Evolutionary conservation across 768 basidiomycete genomes (phyloP), one percentile per base, ranked within the genome.

Genomic region (Mycena olivaceomarginata): DNA sequence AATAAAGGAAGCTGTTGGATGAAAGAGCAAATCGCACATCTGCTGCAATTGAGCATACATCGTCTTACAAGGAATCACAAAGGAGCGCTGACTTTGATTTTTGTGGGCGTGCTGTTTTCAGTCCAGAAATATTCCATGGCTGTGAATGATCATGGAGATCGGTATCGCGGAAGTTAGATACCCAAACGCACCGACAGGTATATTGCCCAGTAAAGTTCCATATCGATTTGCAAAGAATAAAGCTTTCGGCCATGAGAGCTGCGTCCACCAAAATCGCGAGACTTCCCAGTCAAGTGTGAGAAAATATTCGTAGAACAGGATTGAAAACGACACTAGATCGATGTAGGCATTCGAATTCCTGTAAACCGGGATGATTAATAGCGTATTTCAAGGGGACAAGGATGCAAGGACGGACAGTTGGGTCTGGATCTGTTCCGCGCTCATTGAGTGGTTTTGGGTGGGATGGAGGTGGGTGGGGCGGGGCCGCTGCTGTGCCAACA

Each of bases 241-340:
- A 11, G 56, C n/a, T 20, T 39, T 70, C 4, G 71, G 66, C 48
- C 56, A 67, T 16, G 74, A 60, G 51, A 45, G 20, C 4, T 15
- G 39, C 2, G 65, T 20, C 16, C 77, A 53, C 77, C 77, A 78
- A 37, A 67, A 78, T 25, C 77, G 73, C 48, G 64, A 48, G n/a
- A 72, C 51, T 43, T 78, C 77, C 73, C 53, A 74, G 31, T 53
- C 69, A 4, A 78, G 39, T 11, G 74, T 75, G 22, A 79, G 18
- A 53, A 72, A 70, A 40, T 75, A 79, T 39, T 79, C 77, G 18
- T 79, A 79, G 25, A 72, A 79, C 16, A 79, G 74, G 5, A 78
- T 31, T 12, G 74, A 70, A 65, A 67, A 72, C 0, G 65, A 64
- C 15, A 66, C 57, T 22, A 64, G 39, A 60, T 70, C 41, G 9